Evolutionary conservation across 1,139 yeast species (phyloP).

Genomic region (Yamadazyma spencermartinsiae): DNA sequence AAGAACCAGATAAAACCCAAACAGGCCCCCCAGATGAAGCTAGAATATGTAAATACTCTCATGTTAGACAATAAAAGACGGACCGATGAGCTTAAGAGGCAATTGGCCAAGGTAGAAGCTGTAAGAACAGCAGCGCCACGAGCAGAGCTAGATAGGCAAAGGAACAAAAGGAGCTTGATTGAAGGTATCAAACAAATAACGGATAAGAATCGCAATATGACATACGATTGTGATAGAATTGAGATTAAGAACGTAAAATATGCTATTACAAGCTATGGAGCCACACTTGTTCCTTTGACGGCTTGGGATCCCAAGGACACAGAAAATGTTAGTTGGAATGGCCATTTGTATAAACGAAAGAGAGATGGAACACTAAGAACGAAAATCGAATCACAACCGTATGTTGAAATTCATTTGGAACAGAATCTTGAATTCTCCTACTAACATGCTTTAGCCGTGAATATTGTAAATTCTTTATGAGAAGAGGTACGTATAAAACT

Average conservation of each 20-base stretch:
- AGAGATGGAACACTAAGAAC: conserved; percentile 29
- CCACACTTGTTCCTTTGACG: conserved; percentile 30
- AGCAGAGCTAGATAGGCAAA: background rate
- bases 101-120: too few species aligned
- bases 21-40: too few species aligned
- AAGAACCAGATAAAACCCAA: too few species aligned
- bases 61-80: too few species aligned
- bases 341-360: conserved; percentile 23
- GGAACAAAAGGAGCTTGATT: background rate
- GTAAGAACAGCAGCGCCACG: too few species aligned
- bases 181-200: background rate
- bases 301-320: conserved; percentile 18
- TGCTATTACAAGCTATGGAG: conserved; percentile 37
- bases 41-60: too few species aligned
- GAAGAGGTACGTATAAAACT: conserved; percentile 38
- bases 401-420: too few species aligned
- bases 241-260: conserved; percentile 31
- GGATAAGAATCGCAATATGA: conserved; percentile 25
- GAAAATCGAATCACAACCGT: too few species aligned
- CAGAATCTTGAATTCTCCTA: too few species aligned
- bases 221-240: conserved; percentile 40
- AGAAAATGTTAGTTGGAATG: conserved; percentile 30
- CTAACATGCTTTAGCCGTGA: conserved; percentile 20
- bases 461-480: conserved; percentile 40
- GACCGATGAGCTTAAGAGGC: too few species aligned